Conservation (phyloP, 1,284 basidiomycete species). For the Coniophora puteana region DNA sequence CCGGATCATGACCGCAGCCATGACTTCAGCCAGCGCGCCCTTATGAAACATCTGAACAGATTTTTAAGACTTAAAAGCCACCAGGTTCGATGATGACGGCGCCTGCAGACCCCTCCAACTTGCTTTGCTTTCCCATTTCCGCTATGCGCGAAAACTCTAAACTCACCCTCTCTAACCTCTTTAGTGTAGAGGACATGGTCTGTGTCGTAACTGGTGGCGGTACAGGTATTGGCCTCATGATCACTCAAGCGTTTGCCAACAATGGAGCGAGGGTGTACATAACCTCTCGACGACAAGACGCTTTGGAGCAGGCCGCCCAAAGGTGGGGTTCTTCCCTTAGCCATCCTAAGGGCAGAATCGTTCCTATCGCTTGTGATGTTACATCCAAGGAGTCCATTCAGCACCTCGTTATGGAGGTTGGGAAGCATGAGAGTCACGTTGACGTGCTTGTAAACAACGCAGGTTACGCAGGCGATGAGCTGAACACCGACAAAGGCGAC, state of each 20-base stretch:
- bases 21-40: too few relatives aligned
- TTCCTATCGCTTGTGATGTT: conserved; percentile 9
- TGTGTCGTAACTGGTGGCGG: conserved; percentile 36
- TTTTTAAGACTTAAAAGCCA: too few relatives aligned
- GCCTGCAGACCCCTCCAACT: too few relatives aligned
- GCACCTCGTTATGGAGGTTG: conserved; percentile 7
- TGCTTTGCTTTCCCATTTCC: too few relatives aligned
- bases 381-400: conserved; percentile 6
- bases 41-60: too few relatives aligned
- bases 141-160: too few relatives aligned
- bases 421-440: conserved; percentile 3
- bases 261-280: conserved; percentile 45
- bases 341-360: conserved; percentile 6
- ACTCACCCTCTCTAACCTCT: conserved; percentile 16
- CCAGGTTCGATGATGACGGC: too few relatives aligned
- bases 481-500: conserved; percentile 27
- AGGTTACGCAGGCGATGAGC: conserved; percentile 21
- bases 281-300: conserved; percentile 23
- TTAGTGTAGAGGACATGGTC: conserved; percentile 31
- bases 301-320: conserved; percentile 20
- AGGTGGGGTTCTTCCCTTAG: neutral
- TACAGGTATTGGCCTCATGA: conserved; percentile 34
- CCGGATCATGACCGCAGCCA: too few relatives aligned
- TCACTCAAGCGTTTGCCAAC: conserved; percentile 33
- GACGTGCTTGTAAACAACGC: conserved; percentile 14